Conservation (phyloP, 495 filamentous ascomycete genomes). For the Trichoderma erinaceum region DNA sequence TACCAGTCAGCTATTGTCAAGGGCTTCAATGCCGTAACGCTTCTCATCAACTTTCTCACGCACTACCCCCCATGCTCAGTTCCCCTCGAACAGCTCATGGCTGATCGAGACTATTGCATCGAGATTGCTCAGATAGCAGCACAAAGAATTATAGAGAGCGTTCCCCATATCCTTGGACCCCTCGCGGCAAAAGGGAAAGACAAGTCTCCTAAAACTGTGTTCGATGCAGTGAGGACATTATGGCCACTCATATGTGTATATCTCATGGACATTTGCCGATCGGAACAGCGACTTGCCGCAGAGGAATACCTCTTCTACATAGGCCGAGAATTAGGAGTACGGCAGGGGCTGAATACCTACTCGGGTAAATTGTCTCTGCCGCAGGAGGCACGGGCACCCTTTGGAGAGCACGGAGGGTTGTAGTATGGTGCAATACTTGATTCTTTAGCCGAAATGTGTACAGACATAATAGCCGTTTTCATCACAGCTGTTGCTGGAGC, state of each 20-base stretch:
- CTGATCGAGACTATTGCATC: not conserved
- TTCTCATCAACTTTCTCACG: constrained; percentile 10
- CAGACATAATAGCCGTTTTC: no score
- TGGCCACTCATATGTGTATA: constrained; percentile 5
- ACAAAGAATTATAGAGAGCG: not conserved
- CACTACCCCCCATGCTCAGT: not conserved
- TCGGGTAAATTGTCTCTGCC: not conserved
- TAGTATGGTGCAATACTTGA: not conserved
- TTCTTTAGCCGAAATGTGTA: no score
- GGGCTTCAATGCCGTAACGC: not conserved
- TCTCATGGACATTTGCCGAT: not conserved
- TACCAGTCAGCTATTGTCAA: not conserved
- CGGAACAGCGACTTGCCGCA: not conserved
- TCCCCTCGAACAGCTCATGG: not conserved
- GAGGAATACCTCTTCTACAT: constrained; percentile 1
- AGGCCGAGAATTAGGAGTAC: not conserved
- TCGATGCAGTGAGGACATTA: not conserved
- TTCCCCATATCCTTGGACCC: not conserved
- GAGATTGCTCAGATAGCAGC: not conserved
- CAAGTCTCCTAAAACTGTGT: constrained; percentile 2
- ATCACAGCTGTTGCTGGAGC: not conserved
- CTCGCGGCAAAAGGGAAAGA: not conserved
- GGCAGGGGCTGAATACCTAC: constrained; percentile 1
- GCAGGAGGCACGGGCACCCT: not conserved
- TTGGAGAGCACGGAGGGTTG: not conserved